Evolutionary conservation across 2,329 filamentous ascomycete species (phyloP), one percentile per base, ranked within the genome.

Genomic region (Orbilia brochopaga): DNA sequence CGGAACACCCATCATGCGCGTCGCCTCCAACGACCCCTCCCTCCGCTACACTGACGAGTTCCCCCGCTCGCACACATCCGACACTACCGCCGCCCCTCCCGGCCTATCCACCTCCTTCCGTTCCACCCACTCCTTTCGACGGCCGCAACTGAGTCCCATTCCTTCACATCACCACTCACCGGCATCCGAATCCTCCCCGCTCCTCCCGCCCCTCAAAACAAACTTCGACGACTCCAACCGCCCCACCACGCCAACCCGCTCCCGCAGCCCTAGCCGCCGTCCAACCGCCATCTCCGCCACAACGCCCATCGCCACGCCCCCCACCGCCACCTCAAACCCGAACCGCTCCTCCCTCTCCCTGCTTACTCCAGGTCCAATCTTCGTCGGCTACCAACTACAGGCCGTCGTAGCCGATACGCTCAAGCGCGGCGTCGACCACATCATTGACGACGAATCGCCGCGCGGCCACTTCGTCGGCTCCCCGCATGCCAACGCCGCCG

Each of bases 361-460:
- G 8, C 32, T 77, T 7, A 65, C 75, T 13, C 76, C 75, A 6
- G 76, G 74, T 13, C 74, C 75, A 2, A 62, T 74, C 23, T 64
- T 76, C 27, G 73, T 75, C 10, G 76, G 76, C 32, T 76, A 75
- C 59, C 75, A 76, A 58, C 51, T 76, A n/a, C 73, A 75, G 37
- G 73, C 66, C 24, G 74, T 76, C 10, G 64, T 76, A 37, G 74
- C 67, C 10, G 75, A 76, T 23, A 67, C 62, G 21, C 62, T 73
- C 2, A 66, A 55, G 44, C 57, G 62, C 5, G 69, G 69, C 19
- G 69, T 73, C 7, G 62, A 73, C 35, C 51, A 67, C 27, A 73
- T 73, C 27, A 60, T 72, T 15, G 67, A 72, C 35, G 67, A 72
- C n/a, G 67, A 65, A 6, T 44, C 55, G 2, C 65, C 57, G 4